Base-by-base conservation (phyloP, 805 yeast species). In the Tetrapisispora taiwanensis region DNA sequence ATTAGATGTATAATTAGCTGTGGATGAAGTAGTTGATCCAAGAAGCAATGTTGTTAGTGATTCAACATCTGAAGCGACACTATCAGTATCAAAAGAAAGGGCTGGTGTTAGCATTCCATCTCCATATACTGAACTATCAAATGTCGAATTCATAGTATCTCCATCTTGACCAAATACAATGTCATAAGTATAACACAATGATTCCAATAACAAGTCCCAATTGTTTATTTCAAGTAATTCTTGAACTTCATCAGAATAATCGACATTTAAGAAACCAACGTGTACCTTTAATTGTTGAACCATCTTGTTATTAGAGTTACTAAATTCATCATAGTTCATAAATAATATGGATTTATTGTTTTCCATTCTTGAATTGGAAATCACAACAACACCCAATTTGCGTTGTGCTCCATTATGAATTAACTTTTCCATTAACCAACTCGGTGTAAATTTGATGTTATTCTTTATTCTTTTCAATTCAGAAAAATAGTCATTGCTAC, bases 181-280 rank as follows among this genome's bases (percentile, higher is more conserved):
- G 30, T 55, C 52, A 36, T 56, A 61, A 32, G 58, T 54, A 39
- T 54, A 59, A 37, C 63, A 56, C 9, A 62, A 22, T 1, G 58
- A 49, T 42, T 64, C 68, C 27, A 64, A 41, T 9, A 61, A 27
- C 19, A 50, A 48, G 14, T 41, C 44, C 62, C 64, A 63, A 3
- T 54, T 39, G 30, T 54, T 52, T 1, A 63, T 52, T 46, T 64
- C 68, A 0, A 57, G 51, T 6, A 62, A 45, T 42, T 63, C 67
- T 17, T 49, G 44, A 0, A 61, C 51, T 20, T 44, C 42, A 9
- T 63, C 61, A 41, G 58, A 54, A 36, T 61, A 57, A 43, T 59
- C 67, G 12, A 50, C 50, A 44, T 64, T 60, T 31, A 58, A 45
- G 39, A 52, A 64, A 1, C 68, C 68, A 1, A 64, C 53, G 44